phyloP scores from a whole-genome alignment of 441 rosid species.

The Heliophila coronopifolia region DNA sequence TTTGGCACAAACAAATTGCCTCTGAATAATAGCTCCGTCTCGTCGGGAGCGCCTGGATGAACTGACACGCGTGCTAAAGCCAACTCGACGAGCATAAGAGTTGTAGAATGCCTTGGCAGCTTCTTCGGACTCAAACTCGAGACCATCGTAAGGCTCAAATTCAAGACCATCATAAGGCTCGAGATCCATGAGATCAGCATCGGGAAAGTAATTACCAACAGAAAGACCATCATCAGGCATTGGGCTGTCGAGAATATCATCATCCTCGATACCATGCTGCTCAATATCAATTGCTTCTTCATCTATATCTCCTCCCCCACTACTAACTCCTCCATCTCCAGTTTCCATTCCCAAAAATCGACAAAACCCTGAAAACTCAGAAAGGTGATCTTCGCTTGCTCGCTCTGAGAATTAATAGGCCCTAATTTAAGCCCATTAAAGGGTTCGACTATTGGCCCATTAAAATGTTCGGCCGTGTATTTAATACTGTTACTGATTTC shows the following conservation, averaged over 20 bases:
- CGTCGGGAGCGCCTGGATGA: constrained; percentile 80
- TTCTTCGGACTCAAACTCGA: constrained; percentile 94
- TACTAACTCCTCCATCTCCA: constrained; percentile 47
- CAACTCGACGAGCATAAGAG: constrained; percentile 77
- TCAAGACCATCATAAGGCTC: constrained; percentile 95
- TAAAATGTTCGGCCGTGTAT: too few species aligned
- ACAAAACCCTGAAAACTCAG: too few species aligned
- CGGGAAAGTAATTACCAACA: constrained; percentile 42
- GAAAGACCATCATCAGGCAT: constrained; percentile 22
- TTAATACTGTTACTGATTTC: too few species aligned
- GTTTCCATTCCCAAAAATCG: too few species aligned
- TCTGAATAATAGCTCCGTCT: constrained; percentile 92
- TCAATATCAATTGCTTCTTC: constrained; percentile 57
- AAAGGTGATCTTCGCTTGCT: too few species aligned
- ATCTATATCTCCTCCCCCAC: constrained; percentile 48
- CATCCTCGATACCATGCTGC: constrained; percentile 40
- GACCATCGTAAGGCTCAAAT: constrained; percentile 84
- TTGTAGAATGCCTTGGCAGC: constrained; percentile 87
- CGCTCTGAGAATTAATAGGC: too few species aligned
- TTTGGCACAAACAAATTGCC: constrained; percentile 80
- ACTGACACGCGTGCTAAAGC: constrained; percentile 90
- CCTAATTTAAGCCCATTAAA: too few species aligned
- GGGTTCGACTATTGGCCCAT: too few species aligned
- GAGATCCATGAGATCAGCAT: constrained; percentile 63
- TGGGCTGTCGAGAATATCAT: constrained; percentile 58